These are phyloP conservation scores for Nicotiana tomentosiformis DNA, from an alignment of 257 asterid species.

Conservation along the genomic window DNA sequence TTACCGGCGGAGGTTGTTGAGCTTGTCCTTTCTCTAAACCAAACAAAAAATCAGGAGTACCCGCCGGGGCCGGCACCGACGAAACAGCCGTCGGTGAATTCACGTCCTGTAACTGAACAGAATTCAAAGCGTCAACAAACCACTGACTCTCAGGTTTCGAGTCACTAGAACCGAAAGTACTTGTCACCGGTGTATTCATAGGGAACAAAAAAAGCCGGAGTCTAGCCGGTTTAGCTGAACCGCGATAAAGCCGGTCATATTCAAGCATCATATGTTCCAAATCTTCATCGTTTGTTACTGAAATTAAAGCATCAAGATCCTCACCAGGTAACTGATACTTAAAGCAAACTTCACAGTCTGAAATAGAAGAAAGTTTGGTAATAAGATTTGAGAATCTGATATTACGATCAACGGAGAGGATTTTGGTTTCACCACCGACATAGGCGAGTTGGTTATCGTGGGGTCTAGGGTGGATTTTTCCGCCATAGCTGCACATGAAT, in stretches of 20 bases:
- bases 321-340: conserved; percentile 63
- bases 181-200: conserved; percentile 8
- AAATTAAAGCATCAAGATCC: conserved; percentile 55
- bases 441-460: conserved; percentile 89
- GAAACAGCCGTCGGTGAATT: conserved; percentile 13
- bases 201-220: conserved; percentile 47
- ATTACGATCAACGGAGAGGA: conserved; percentile 29
- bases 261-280: conserved; percentile 65
- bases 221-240: conserved; percentile 34
- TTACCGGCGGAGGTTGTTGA: conserved; percentile 9
- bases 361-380: conserved; percentile 31
- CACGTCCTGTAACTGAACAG: conserved; percentile 30
- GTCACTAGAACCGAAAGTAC: conserved; percentile 27
- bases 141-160: conserved; percentile 33
- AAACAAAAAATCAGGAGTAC: conserved; percentile 28
- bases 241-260: conserved; percentile 36
- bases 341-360: conserved; percentile 25
- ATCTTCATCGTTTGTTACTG: conserved; percentile 56
- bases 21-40: conserved; percentile 27
- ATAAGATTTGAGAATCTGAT: conserved; percentile 22
- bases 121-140: conserved; percentile 39
- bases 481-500: conserved; percentile 74
- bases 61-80: conserved; percentile 2
- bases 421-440: conserved; percentile 79
- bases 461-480: conserved; percentile 76